Evolutionary conservation across 2,329 filamentous ascomycete genomes (phyloP), one percentile per base, ranked within the genome.

Genomic region (Pseudogymnoascus sp.): DNA sequence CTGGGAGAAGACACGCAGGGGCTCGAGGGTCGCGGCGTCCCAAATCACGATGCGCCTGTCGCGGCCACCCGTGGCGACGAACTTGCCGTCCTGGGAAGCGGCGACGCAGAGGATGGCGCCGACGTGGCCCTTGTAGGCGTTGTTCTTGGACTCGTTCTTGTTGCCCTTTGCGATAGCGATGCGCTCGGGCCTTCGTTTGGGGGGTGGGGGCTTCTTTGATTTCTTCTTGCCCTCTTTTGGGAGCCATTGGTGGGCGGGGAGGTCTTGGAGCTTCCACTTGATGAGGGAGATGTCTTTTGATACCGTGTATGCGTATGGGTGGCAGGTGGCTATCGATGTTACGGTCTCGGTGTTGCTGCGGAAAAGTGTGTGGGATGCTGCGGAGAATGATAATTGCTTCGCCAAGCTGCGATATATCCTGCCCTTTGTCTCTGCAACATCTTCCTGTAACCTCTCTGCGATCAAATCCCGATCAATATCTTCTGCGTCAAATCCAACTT

Each of bases 391-490:
- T 66, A 96, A 80, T 67, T 90, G 83, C 22, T 83, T 79, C 36
- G 90, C 89, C 68, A 99, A 84, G 73, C 85, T 84, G 60, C 91
- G 84, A 77, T 96, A 97, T 59, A 96, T 83, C 69, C 89, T 88
- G 63, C 94, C 94, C 77, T 97, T 97, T 62, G 85, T 85, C 77
- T 97, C 94, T 60, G 94, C 87, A 45, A 94, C 90, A 73, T 97
- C 94, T 76, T 97, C 91, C 75, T 93, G 87, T 69, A 99, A 79
- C 69, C 92, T 82, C 74, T 96, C 90, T 42, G 93, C 92, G 70
- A 99, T 92, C 69, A 97, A 78, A 72, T 99, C 94, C 64, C 89
- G 83, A 76, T 97, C 94, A 63, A 99, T 90, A 61, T 97, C 91
- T 69, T 88, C 92, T 6, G 94, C 94, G 76, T 99, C 92, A 72